A percentile compares a stretch with the other conserved stretches of the same genome.
Conservation (phyloP, 2,329 filamentous ascomycete species). For the Fonsecaea monophora region DNA sequence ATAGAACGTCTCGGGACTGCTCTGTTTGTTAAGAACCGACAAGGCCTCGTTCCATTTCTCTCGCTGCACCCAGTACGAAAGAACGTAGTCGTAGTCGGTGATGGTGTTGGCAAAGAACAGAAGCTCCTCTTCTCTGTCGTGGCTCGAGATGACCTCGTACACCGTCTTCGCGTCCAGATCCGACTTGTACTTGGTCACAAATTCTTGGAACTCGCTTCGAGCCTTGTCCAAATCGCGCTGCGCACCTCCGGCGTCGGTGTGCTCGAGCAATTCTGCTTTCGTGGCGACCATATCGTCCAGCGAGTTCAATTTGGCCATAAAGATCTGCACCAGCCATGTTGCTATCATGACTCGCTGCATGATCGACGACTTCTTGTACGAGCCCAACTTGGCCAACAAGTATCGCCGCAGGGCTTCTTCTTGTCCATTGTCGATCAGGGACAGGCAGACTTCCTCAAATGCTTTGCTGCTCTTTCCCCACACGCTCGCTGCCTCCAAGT, state of each 20-base stretch:
- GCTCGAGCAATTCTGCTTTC: constrained; percentile 79
- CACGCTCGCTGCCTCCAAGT: constrained; percentile 81
- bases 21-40: constrained; percentile 89
- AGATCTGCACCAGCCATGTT: constrained; percentile 92
- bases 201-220: constrained; percentile 83
- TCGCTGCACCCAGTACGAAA: constrained; percentile 96
- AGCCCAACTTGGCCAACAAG: constrained; percentile 79
- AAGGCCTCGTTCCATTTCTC: constrained; percentile 90
- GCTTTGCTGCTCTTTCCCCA: constrained; percentile 96
- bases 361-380: constrained; percentile 78
- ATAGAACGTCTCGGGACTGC: constrained; percentile 91
- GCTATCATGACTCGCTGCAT: constrained; percentile 98
- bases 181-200: constrained; percentile 80
- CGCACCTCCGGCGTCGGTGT: constrained; percentile 72
- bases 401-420: constrained; percentile 92
- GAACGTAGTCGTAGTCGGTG: constrained; percentile 91
- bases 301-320: constrained; percentile 95
- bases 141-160: constrained; percentile 94
- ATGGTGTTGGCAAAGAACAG: constrained; percentile 87
- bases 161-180: constrained; percentile 91
- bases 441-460: constrained; percentile 93
- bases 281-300: constrained; percentile 94
- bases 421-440: constrained; percentile 87
- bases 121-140: constrained; percentile 90
- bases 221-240: constrained; percentile 73